A percentile compares a stretch with the other conserved stretches of the same genome.
Evolutionary conservation across 164 flowering plant genomes (phyloP).

Genomic region (Nelumbo lutea): DNA sequence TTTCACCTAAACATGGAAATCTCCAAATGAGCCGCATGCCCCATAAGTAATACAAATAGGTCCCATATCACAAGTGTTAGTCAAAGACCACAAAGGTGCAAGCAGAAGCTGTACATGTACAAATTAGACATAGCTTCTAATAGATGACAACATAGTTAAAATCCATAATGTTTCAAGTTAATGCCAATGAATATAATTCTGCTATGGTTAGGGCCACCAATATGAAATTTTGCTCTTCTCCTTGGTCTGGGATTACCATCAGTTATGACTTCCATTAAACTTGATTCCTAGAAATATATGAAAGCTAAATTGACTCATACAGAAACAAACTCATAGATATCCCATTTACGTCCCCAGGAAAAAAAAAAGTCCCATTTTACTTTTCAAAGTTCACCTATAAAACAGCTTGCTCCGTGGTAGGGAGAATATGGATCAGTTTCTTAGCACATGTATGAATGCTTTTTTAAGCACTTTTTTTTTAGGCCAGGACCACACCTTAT

Average conservation of each 20-base stretch:
- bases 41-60: not conserved
- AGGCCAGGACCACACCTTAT: too few species aligned
- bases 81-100: not conserved
- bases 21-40: not conserved
- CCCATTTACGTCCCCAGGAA: not conserved
- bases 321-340: not conserved
- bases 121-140: too few species aligned
- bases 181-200: too few species aligned
- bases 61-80: not conserved
- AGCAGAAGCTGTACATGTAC: not conserved
- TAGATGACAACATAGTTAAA: too few species aligned
- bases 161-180: too few species aligned
- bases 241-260: not conserved
- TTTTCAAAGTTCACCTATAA: not conserved
- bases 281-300: not conserved
- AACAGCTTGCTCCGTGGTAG: not conserved
- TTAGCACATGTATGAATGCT: too few species aligned
- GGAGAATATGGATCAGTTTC: not conserved
- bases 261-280: not conserved
- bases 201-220: not conserved
- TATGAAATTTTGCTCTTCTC: not conserved
- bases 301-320: not conserved
- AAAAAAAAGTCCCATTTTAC: not conserved
- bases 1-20: slow-evolving; percentile 38
- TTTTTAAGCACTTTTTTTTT: too few species aligned